A percentile compares a stretch with the other conserved stretches of the same genome.
These are phyloP conservation scores for Magnusiomyces magnusii DNA, from an alignment of 1,139 yeast genomes.

Conservation along the genomic window DNA sequence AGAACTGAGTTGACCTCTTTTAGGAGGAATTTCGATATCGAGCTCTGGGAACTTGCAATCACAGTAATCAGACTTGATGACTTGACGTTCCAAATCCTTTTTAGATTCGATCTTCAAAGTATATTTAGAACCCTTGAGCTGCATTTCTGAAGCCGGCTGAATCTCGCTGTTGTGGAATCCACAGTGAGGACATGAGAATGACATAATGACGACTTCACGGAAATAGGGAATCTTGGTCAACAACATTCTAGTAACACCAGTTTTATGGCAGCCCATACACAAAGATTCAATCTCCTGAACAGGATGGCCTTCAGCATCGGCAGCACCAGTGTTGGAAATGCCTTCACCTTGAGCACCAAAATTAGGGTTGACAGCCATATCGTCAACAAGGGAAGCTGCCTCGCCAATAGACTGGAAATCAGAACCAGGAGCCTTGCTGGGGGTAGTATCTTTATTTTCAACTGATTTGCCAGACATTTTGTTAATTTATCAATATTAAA, in stretches of 20 bases:
- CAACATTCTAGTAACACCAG: conserved; percentile 75
- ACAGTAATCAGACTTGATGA: conserved; percentile 85
- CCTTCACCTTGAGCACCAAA: conserved; percentile 21
- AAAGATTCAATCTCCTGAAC: conserved; percentile 91
- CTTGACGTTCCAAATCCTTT: conserved; percentile 79
- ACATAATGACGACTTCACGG: conserved; percentile 87
- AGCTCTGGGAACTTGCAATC: conserved; percentile 74
- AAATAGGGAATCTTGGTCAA: conserved; percentile 88
- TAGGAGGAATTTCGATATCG: conserved; percentile 92
- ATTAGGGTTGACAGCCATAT: conserved; percentile 20
- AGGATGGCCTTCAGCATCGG: conserved; percentile 85
- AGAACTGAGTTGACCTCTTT: conserved; percentile 86
- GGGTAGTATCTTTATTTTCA: background rate
- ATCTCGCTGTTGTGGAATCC: conserved; percentile 85
- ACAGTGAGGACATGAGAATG: conserved; percentile 95
- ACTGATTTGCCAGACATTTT: conserved; percentile 5
- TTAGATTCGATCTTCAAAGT: conserved; percentile 60
- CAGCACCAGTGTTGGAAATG: conserved; percentile 37
- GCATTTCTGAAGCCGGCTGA: conserved; percentile 78
- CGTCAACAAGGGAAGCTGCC: conserved; percentile 24
- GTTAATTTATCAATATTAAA: background rate
- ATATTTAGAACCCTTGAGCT: conserved; percentile 79
- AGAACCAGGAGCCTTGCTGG: background rate
- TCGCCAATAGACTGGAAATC: conserved; percentile 25
- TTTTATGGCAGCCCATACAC: conserved; percentile 90